Evolutionary conservation across 2,329 filamentous ascomycete genomes (phyloP).

Genomic region (Aureobasidium sp.): DNA sequence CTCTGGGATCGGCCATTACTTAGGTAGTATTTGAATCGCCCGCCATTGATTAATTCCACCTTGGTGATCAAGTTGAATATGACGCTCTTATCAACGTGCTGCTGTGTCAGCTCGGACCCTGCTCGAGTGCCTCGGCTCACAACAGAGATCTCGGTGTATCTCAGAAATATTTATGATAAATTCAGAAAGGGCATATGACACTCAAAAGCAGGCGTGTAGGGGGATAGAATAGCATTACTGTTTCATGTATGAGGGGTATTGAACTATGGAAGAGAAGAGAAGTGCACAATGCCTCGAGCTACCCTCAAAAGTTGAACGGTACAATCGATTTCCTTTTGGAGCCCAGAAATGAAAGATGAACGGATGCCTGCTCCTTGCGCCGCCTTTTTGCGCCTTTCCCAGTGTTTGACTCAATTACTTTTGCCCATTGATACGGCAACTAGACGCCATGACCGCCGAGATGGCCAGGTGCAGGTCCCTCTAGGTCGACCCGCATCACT

Average conservation of each 20-base stretch:
- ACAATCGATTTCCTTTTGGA: background rate
- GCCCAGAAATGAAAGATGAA: background rate
- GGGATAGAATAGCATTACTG: conserved; percentile 6
- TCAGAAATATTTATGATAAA: too few relatives aligned
- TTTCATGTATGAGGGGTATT: conserved; percentile 9
- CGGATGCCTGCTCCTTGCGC: conserved; percentile 1
- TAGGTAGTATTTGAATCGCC: background rate
- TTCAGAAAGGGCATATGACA: background rate
- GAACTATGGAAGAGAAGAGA: conserved; percentile 7
- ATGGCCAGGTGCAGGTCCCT: conserved; percentile 38
- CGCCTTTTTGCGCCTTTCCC: background rate
- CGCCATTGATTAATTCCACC: background rate
- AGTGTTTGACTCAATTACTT: background rate
- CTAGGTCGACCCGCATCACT: conserved; percentile 44
- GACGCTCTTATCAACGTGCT: background rate
- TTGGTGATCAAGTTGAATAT: background rate
- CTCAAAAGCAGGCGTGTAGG: too few relatives aligned
- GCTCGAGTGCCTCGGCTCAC: background rate
- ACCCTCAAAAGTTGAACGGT: conserved; percentile 1
- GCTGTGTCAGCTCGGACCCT: background rate
- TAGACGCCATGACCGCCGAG: conserved; percentile 6
- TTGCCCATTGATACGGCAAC: conserved; percentile 1
- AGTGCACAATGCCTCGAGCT: background rate
- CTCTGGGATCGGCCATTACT: conserved; percentile 32
- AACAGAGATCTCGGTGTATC: too few relatives aligned